Base-by-base conservation (phyloP, 495 filamentous ascomycete genomes). In the Bombardia bombarda region DNA sequence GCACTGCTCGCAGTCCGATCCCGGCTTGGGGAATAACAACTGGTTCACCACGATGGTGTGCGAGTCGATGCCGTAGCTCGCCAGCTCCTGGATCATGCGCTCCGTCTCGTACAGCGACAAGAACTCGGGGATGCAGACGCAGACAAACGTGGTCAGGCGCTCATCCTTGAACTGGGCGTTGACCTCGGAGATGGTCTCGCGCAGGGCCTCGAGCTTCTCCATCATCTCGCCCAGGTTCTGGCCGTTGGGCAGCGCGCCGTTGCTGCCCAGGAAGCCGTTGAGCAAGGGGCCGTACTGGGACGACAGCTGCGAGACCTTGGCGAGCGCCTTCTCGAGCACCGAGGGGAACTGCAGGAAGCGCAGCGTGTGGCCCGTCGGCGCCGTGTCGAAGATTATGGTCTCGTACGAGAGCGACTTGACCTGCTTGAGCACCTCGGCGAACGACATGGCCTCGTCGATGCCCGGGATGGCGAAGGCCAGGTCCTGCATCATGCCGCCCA, bases 401-500 rank as follows among this genome's bases (percentile, higher is more conserved):
- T 95, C 92, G 76, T 97, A 99, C 8, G 87, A 93, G 49, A 97
- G 82, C n/a, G 86, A 93, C 66, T 97, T 97, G 69, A 99, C 92
- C 68, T 99, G 93, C 67, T 99, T 97, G 46, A 97, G 77, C 37
- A 97, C 92, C 68, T 97, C 92, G 55, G 92, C 92, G 57, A 97
- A 99, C 38, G 92, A 96, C 93, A 97, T 97, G 57, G 92, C 92
- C 65, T 99, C 92, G 63, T 99, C 92, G 43, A 99, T 90, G 65
- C 92, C 92, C 40, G 92, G 92, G 32, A 98, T 97, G 20, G 75
- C 75, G 53, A 80, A 80, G 4, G 78, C 78, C 19, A 82, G 59
- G 52, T 82, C 78, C 51, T 82, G 78, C 76, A 80, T 78, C 76
- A 81, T 78, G 35, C 72, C 71, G 26, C 75, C 76, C 57, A 79